A percentile compares a stretch with the other conserved stretches of the same genome.
Evolutionary conservation across 2,329 filamentous ascomycete genomes (phyloP).

Genomic region (Fusarium sp.): DNA sequence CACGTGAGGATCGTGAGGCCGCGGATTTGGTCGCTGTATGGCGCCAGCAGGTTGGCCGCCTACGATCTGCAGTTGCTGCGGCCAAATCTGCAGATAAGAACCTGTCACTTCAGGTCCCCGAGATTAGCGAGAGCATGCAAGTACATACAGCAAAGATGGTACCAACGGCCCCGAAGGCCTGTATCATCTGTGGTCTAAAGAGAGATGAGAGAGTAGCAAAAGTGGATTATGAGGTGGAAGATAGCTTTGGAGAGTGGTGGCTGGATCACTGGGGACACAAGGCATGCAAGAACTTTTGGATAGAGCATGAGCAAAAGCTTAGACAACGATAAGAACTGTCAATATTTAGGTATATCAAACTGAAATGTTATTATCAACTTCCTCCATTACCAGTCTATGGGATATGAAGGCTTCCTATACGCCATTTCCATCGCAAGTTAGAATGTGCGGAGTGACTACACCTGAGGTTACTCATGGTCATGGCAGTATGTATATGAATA

Average conservation of each 20-base stretch:
- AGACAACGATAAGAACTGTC: slow-evolving; percentile 67
- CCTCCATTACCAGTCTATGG: not conserved
- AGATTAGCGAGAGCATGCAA: slow-evolving; percentile 75
- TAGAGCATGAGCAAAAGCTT: slow-evolving; percentile 76
- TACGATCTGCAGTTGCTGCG: slow-evolving; percentile 78
- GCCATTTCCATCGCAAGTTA: not conserved
- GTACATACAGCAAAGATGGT: slow-evolving; percentile 78
- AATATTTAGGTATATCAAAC: not conserved
- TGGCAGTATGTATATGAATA: not conserved
- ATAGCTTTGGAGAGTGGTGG: slow-evolving; percentile 98
- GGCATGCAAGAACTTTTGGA: slow-evolving; percentile 87
- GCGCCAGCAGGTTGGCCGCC: slow-evolving; percentile 78
- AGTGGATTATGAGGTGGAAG: slow-evolving; percentile 81
- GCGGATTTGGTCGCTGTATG: slow-evolving; percentile 80
- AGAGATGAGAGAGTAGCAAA: slow-evolving; percentile 84
- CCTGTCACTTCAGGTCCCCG: slow-evolving; percentile 68
- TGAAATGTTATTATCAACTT: not conserved
- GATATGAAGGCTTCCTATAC: not conserved
- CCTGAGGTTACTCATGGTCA: not conserved
- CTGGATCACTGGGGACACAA: slow-evolving; percentile 86
- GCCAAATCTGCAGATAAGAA: slow-evolving; percentile 69
- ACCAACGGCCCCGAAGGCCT: slow-evolving; percentile 77
- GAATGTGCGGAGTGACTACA: not conserved
- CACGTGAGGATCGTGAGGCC: slow-evolving; percentile 86
- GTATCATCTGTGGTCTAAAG: slow-evolving; percentile 88